These are phyloP conservation scores for Hyphodiscus hymeniophilus DNA, from an alignment of 495 filamentous ascomycete genomes.

Conservation along the genomic window DNA sequence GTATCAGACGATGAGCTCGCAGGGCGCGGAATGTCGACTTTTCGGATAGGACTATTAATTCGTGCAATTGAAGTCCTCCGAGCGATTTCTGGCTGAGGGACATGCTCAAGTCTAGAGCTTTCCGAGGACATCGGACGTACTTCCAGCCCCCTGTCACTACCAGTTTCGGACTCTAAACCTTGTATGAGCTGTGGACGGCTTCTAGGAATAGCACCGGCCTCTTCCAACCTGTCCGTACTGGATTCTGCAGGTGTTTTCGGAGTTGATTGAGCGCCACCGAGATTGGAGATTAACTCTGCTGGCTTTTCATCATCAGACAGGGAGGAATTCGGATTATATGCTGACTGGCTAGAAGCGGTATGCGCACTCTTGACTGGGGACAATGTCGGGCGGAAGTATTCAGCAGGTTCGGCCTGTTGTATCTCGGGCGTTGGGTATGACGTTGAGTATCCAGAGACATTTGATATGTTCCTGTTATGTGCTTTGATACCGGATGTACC, in stretches of 20 bases:
- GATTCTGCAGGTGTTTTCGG: background rate
- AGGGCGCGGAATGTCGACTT: conserved; percentile 15
- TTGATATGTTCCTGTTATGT: conserved; percentile 8
- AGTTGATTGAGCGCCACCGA: background rate
- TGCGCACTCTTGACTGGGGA: conserved; percentile 3
- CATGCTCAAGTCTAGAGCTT: background rate
- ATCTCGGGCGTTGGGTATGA: conserved; percentile 12
- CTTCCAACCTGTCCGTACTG: too few species aligned
- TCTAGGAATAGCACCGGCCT: too few species aligned
- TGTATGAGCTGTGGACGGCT: too few species aligned
- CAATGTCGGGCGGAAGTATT: conserved; percentile 10
- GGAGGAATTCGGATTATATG: background rate
- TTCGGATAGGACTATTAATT: conserved; percentile 1
- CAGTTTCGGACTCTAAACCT: too few species aligned
- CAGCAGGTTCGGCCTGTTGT: conserved; percentile 10
- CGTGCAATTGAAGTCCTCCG: conserved; percentile 4
- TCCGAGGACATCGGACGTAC: background rate
- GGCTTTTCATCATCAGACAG: too few species aligned
- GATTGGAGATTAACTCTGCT: too few species aligned
- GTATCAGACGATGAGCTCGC: conserved; percentile 30
- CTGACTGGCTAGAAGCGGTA: background rate
- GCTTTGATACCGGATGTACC: background rate
- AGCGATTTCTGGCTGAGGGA: background rate
- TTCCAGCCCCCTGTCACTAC: background rate
- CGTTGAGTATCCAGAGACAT: conserved; percentile 5